A percentile compares a stretch with the other conserved stretches of the same genome.
Conservation (phyloP, 805 yeast genomes). For the Kazachstania viticola region DNA sequence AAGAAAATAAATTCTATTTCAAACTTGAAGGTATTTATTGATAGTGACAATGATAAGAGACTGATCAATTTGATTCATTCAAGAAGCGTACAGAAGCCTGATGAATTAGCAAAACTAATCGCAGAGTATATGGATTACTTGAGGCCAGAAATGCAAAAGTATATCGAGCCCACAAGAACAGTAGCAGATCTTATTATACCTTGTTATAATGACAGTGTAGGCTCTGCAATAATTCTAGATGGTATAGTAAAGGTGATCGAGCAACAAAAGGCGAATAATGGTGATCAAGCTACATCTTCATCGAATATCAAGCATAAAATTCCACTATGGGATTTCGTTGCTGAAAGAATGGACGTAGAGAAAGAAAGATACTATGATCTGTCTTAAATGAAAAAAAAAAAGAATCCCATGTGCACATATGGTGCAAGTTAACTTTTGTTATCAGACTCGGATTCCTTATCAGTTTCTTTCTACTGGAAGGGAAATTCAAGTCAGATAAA, state of each 20-base stretch:
- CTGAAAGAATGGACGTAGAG: slow-evolving; percentile 23
- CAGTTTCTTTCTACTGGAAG: background rate
- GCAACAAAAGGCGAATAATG: slow-evolving; percentile 8
- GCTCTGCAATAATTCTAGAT: slow-evolving; percentile 21
- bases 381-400: no score
- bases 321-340: slow-evolving; percentile 20
- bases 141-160: slow-evolving; percentile 23
- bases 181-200: slow-evolving; percentile 26
- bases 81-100: slow-evolving; percentile 6
- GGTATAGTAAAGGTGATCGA: slow-evolving; percentile 24
- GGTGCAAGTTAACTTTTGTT: background rate
- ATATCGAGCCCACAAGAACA: slow-evolving; percentile 21
- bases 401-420: background rate
- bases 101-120: slow-evolving; percentile 13
- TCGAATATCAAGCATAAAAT: slow-evolving; percentile 1
- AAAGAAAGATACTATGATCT: slow-evolving; percentile 24
- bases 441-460: background rate
- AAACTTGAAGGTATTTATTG: slow-evolving; percentile 60
- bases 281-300: background rate
- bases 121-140: slow-evolving; percentile 21
- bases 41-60: slow-evolving; percentile 76
- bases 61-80: slow-evolving; percentile 61
- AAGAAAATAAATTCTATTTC: slow-evolving; percentile 42
- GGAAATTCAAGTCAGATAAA: background rate
- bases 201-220: slow-evolving; percentile 17